Evolutionary conservation across 2,329 filamentous ascomycete species (phyloP), one percentile per base, ranked within the genome.

Genomic region (Ophiocordyceps robertsii): DNA sequence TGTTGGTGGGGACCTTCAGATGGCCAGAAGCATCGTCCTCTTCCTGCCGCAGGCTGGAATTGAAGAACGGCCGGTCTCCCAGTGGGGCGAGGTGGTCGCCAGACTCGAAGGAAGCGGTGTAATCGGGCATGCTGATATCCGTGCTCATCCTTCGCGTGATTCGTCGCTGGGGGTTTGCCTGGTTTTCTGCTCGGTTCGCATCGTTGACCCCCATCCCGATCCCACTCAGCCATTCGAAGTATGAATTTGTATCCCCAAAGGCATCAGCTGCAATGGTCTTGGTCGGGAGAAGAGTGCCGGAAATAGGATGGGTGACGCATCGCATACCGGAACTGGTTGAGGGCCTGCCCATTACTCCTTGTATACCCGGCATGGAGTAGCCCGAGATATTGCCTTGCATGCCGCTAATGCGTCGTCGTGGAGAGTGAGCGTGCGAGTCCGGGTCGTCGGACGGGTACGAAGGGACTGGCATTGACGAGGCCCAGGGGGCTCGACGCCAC

Each of bases 391-490:
- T 29, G 27, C 39, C 40, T 24, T 29, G 43, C 5, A 39, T 24
- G 3, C 32, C 13, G 6, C 40, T 37, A 7, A 21, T 42, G n/a
- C 55, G 59, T 36, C 63, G 62, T 19, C 69, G 68, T 17, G 79
- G 80, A 1, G 80, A 82, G 51, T 84, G 79, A 2, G 72, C 64
- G 53, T 84, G 80, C 7, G 68, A 66, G n/a, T 79, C 72, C 3
- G 68, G 60, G 37, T 69, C 66, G 35, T 72, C 68, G 1, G 62
- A 56, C 4, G 59, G 56, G 31, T 64, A 63, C 0, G 64, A 56
- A 2, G 67, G 63, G 1, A 67, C 59, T 10, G 55, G 59, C 57
- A 60, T 67, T 37, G 59, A 64, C 43, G 55, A 62, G 49, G 63
- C 59, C 46, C 65, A 59, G 13, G 65, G 60, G 16, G 64, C 58